Conservation (phyloP, 331 rosid genomes). For the Rosa hybrid region DNA sequence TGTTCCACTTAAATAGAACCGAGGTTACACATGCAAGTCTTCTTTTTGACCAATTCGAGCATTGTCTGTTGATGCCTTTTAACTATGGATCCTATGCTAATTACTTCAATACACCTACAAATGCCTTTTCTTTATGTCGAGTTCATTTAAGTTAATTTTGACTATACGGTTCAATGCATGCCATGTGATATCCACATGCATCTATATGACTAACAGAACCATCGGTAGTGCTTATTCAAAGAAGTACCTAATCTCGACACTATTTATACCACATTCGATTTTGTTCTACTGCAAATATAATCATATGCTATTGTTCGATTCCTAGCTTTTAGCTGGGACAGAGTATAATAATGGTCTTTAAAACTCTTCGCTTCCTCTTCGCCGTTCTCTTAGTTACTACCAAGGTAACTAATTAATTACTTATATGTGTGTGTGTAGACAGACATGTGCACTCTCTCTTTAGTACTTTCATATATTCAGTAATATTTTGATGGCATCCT, state of each 20-base stretch:
- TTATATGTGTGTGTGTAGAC: too few species aligned
- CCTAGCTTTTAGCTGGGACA: too few species aligned
- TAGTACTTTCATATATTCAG: neutral
- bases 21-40: neutral
- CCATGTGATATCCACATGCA: constrained; percentile 13
- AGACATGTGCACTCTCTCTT: neutral
- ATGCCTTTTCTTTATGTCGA: neutral
- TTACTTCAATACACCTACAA: too few species aligned
- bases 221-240: neutral
- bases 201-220: neutral
- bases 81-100: too few species aligned
- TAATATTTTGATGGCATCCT: neutral
- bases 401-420: neutral
- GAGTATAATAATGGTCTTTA: neutral
- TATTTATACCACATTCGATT: neutral
- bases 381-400: neutral
- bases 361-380: neutral
- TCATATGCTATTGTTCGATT: neutral
- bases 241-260: neutral
- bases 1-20: neutral
- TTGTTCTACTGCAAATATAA: neutral
- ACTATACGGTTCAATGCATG: neutral
- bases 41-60: neutral
- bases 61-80: neutral
- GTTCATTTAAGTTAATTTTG: neutral